phyloP scores from a whole-genome alignment of 768 basidiomycete species.

The Mycena leptocephala region DNA sequence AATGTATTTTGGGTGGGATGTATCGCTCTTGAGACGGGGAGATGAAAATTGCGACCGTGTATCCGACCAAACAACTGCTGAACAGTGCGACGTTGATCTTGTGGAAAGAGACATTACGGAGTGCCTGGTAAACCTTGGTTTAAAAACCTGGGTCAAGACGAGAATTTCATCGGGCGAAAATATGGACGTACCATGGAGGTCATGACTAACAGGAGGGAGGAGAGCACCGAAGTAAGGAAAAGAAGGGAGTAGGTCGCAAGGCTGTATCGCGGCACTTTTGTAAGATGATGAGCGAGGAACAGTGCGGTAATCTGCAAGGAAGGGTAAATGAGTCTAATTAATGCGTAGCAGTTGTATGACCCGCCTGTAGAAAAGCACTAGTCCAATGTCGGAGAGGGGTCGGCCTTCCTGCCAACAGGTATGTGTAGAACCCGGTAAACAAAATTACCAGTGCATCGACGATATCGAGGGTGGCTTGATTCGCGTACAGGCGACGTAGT shows the following conservation, averaged over 20 bases:
- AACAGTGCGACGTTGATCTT: conserved; percentile 10
- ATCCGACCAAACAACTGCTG: conserved; percentile 4
- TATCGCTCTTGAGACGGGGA: background rate
- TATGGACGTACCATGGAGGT: background rate
- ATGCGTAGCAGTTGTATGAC: background rate
- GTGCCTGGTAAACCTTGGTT: background rate
- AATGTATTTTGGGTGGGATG: background rate
- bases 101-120: background rate
- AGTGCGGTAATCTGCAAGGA: background rate
- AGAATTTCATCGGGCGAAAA: too few relatives aligned
- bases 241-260: background rate
- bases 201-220: background rate
- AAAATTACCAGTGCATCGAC: background rate
- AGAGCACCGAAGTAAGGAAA: background rate
- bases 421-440: background rate
- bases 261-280: background rate
- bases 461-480: background rate
- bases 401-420: background rate
- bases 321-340: background rate
- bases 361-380: conserved; percentile 4
- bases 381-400: background rate
- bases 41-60: background rate
- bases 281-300: background rate
- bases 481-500: background rate
- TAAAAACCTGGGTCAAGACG: too few relatives aligned